phyloP scores from a whole-genome alignment of 345 rosid genomes.

The Reutealis trisperma region DNA sequence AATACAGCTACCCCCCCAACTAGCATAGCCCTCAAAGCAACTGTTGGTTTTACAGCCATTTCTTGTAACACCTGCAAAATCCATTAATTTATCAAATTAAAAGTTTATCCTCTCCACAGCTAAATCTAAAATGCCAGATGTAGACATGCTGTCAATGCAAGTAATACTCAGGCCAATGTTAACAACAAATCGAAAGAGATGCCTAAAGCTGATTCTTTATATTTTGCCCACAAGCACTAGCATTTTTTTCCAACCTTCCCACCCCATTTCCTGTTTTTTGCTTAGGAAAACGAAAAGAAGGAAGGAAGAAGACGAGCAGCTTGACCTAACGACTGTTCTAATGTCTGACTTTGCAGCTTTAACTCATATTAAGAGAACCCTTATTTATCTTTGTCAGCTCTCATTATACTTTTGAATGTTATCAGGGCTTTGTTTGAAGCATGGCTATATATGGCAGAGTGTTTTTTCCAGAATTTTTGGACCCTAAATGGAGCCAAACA shows the following conservation, averaged over 20 bases:
- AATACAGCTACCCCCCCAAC: constrained; percentile 81
- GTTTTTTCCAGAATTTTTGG: not conserved
- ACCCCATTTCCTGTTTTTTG: no score
- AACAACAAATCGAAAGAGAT: not conserved
- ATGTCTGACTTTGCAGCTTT: no score
- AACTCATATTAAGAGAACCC: no score
- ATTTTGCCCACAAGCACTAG: not conserved
- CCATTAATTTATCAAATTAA: not conserved
- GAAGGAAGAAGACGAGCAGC: not conserved
- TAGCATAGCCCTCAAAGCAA: constrained; percentile 74
- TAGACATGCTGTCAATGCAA: not conserved
- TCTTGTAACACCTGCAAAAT: constrained; percentile 28
- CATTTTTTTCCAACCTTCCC: not conserved
- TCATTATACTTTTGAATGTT: no score
- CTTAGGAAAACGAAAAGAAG: not conserved
- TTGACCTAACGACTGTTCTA: not conserved
- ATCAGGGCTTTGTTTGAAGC: no score
- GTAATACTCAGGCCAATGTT: not conserved
- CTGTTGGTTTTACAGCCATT: constrained; percentile 89
- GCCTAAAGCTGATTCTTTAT: not conserved
- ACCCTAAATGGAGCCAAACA: not conserved
- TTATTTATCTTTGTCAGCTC: no score
- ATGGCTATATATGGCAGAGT: not conserved
- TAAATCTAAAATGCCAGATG: not conserved
- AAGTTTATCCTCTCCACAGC: not conserved